Base-by-base conservation (phyloP, 192 early-diverging fungal genomes). In the Paraglomus brasilianum region DNA sequence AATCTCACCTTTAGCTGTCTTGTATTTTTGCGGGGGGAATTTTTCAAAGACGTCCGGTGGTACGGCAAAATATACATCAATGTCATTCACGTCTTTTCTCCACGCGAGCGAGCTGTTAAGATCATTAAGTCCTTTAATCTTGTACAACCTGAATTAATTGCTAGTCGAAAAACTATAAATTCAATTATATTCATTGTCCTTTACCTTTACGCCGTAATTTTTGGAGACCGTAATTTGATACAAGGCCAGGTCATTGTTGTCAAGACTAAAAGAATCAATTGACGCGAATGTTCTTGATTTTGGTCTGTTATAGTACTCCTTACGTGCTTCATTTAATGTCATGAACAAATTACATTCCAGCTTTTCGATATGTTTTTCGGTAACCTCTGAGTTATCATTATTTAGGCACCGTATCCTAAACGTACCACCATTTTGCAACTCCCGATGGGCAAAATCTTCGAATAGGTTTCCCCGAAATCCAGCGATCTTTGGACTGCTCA, bases 221-320 rank as follows among this genome's bases (percentile, higher is more conserved):
- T 8, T 42, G 40, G 58, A 60, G 21, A 60, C 39, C 0, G 58
- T 60, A 42, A 42, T 60, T 60, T 60, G 58, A 41, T 60, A 60
- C 11, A 60, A 42, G 14, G 14, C 15, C 14, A 60, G 15, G n/a
- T n/a, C n/a, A n/a, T n/a, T n/a, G n/a, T n/a, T 15, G 22, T 15
- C 30, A 30, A 60, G n/a, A 41, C 58, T 43, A 43, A 60, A 42
- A 42, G 58, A 60, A 40, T 60, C 58, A 42, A 60, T 43, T 30
- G 41, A 41, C 41, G 36, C 58, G n/a, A 60, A 60, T 41, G 21
- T 41, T 21, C 41, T 60, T 60, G 58, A 60, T 43, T 42, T 41
- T 43, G 58, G 58, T 21, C 58, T 60, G 21, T 60, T 60, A 60
- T 60, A 60, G 41, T 14, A 60, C n/a, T 42, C 30, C n/a, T 60